Conservation (phyloP, 345 rosid genomes). For the Dimocarpus longan region DNA sequence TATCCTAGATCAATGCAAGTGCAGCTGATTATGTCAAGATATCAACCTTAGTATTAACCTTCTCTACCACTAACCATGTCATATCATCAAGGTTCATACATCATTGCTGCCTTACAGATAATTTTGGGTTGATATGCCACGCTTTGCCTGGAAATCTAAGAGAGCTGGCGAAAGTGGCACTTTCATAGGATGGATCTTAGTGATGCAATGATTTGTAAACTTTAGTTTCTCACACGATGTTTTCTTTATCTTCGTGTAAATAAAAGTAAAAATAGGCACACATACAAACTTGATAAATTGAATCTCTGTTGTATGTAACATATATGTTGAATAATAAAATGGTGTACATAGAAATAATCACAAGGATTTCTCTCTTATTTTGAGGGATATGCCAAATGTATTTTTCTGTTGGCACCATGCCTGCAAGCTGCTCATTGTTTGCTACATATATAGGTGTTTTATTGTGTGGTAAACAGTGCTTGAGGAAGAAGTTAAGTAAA, state of each 20-base stretch:
- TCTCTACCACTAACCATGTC: not conserved
- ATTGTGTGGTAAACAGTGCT: too few relatives aligned
- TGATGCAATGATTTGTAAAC: not conserved
- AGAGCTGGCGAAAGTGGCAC: not conserved
- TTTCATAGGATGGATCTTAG: not conserved
- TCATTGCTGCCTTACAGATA: not conserved
- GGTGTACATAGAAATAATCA: conserved; percentile 2
- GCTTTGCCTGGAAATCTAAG: not conserved
- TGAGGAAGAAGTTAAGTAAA: too few relatives aligned
- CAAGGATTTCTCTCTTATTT: not conserved
- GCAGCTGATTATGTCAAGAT: not conserved
- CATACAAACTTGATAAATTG: not conserved
- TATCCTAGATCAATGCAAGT: conserved; percentile 3
- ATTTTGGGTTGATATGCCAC: not conserved
- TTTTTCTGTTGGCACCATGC: not conserved
- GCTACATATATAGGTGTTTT: too few relatives aligned
- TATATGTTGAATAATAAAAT: not conserved
- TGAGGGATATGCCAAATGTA: not conserved
- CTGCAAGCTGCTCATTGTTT: not conserved
- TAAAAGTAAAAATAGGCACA: not conserved
- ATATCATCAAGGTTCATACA: not conserved
- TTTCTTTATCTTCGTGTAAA: not conserved
- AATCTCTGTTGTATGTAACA: conserved; percentile 1
- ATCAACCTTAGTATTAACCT: not conserved
- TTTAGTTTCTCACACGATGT: not conserved